phyloP scores from a whole-genome alignment of 768 basidiomycete species.

The Antrodiella citrinella region DNA sequence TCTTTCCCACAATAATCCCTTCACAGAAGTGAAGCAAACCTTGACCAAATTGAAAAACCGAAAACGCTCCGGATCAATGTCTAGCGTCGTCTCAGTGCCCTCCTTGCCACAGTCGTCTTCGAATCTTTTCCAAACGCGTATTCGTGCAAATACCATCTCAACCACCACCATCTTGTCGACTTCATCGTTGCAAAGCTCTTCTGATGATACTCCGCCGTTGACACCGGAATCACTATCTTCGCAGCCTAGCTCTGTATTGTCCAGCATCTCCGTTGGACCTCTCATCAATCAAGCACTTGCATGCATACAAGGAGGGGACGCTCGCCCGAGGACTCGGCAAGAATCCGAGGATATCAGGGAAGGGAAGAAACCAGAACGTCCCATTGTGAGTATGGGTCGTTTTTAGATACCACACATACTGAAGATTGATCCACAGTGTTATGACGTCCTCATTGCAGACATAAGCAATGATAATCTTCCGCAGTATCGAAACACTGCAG shows the following conservation, averaged over 20 bases:
- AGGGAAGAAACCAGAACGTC: background rate
- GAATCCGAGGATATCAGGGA: background rate
- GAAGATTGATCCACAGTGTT: slow-evolving; percentile 16
- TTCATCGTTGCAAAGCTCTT: background rate
- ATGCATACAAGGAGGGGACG: background rate
- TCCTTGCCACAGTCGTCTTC: background rate
- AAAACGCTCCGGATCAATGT: background rate
- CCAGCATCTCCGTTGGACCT: background rate
- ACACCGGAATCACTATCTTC: background rate
- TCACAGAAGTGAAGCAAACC: background rate
- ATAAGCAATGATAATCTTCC: slow-evolving; percentile 2
- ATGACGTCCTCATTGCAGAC: slow-evolving; percentile 16
- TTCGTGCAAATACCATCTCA: background rate
- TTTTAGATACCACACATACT: too few species aligned
- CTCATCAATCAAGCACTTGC: background rate
- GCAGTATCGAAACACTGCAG: background rate
- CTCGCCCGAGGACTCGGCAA: background rate
- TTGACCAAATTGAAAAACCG: background rate
- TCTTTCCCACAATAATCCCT: background rate
- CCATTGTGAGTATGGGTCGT: background rate
- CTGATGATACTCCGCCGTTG: background rate
- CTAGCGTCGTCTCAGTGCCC: background rate
- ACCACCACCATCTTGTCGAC: background rate
- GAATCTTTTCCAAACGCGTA: background rate
- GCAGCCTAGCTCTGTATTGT: background rate